Evolutionary conservation across 768 basidiomycete species (phyloP), one percentile per base, ranked within the genome.

Genomic region (Agrocybe pediades): DNA sequence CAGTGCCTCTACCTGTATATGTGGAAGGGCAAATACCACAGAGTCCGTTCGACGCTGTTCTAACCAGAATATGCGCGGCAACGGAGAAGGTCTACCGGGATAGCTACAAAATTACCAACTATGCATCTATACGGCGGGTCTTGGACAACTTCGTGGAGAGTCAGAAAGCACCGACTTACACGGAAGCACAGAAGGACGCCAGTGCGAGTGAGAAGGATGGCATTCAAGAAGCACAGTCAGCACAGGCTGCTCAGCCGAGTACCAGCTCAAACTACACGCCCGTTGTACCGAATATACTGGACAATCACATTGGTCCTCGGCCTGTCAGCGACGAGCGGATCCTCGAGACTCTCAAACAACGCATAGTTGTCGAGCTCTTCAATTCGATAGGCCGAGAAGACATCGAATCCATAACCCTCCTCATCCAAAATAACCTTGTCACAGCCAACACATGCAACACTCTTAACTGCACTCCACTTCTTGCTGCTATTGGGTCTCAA

Each of bases 401-500:
- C 46, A 49, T 26, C 27, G 51, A 47, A 30, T 23, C 55, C 19
- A 42, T 52, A 11, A 3, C 21, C 8, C 33, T 52, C 4, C 25
- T 52, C 15, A 47, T 51, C 24, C 45, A 52, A 30, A 39, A 56
- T 30, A 56, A 52, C 19, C 25, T 56, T n/a, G 50, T 52, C 20
- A 48, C 55, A 15, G 50, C 51, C n/a, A 48, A 51, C 36, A 56
- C 55, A 8, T 42, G 21, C 9, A 20, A 33, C 33, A 9, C 23
- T 30, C 19, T 9, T 2, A 50, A 46, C 9, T 11, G 15, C 27
- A 52, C 49, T 1, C 50, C 55, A 3, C 21, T 56, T 8, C 27
- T 56, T 1, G 41, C 23, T 17, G 55, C 50, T 3, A 41, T 56
- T 27, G 26, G 36, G 9, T 40, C 50, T 8, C 41, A 43, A 13